These are phyloP conservation scores for Coemansia aciculifera DNA, from an alignment of 192 early-diverging fungal species.

Conservation along the genomic window DNA sequence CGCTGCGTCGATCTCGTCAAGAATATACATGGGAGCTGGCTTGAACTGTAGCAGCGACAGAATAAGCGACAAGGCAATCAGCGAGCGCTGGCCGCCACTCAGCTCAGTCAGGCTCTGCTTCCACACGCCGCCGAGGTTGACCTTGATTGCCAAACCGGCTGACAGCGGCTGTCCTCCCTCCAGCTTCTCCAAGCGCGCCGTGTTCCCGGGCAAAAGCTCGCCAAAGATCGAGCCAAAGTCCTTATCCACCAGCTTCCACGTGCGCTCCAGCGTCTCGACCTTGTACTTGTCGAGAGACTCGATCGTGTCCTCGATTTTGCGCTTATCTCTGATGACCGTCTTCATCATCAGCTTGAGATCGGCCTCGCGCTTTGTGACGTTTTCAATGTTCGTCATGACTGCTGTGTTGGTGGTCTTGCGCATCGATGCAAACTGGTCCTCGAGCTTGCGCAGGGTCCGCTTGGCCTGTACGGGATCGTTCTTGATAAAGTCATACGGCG, in stretches of 20 bases:
- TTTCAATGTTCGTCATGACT: constrained; percentile 96
- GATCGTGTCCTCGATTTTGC: constrained; percentile 95
- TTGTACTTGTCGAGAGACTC: constrained; percentile 86
- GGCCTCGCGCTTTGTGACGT: constrained; percentile 86
- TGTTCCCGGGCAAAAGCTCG: constrained; percentile 89
- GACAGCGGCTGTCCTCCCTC: constrained; percentile 73
- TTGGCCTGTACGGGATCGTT: constrained; percentile 73
- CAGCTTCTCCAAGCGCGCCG: constrained; percentile 82
- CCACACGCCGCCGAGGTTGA: constrained; percentile 95
- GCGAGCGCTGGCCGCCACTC: constrained; percentile 95
- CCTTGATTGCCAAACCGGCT: constrained; percentile 90
- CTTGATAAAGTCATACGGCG: constrained; percentile 82
- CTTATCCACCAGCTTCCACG: constrained; percentile 89
- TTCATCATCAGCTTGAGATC: constrained; percentile 81
- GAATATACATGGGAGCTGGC: constrained; percentile 99
- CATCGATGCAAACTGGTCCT: constrained; percentile 75
- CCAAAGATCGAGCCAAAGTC: constrained; percentile 98
- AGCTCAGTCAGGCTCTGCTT: constrained; percentile 95
- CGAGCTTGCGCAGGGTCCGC: constrained; percentile 73
- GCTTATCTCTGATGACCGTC: constrained; percentile 89
- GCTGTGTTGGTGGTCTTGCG: constrained; percentile 85
- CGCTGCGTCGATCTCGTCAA: constrained; percentile 99
- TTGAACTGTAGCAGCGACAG: constrained; percentile 96
- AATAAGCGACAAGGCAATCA: constrained; percentile 95
- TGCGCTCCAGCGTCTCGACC: constrained; percentile 81